Evolutionary conservation across 805 yeast genomes (phyloP).

Genomic region (Teunomyces funiuensis): DNA sequence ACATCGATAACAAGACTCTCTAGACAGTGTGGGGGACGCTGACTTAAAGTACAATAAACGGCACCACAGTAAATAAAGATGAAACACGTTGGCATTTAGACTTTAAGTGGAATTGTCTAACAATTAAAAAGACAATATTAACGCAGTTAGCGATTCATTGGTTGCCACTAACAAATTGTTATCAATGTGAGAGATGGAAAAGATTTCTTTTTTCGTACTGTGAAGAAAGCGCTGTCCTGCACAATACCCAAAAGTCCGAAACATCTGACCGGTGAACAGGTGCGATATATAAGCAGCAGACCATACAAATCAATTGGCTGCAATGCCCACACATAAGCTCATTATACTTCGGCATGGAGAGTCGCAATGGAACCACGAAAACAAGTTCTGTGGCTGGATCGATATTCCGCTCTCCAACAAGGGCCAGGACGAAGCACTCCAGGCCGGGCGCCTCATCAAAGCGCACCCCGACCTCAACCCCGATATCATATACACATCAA

Average conservation of each 20-base stretch:
- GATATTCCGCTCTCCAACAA: conserved; percentile 39
- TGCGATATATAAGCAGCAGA: background rate
- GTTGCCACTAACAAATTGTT: too few relatives aligned
- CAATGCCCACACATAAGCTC: conserved; percentile 27
- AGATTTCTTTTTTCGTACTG: background rate
- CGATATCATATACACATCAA: conserved; percentile 37
- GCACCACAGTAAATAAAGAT: too few relatives aligned
- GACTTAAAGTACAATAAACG: too few relatives aligned
- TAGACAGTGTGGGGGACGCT: conserved; percentile 1
- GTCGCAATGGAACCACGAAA: conserved; percentile 43
- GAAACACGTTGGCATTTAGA: too few relatives aligned
- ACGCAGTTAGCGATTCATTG: too few relatives aligned
- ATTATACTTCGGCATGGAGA: conserved; percentile 47
- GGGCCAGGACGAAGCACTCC: conserved; percentile 38
- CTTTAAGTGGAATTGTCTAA: too few relatives aligned
- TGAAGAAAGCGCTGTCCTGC: background rate
- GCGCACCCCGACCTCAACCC: conserved; percentile 27
- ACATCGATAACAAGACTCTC: conserved; percentile 1
- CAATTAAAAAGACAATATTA: too few relatives aligned
- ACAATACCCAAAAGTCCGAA: background rate
- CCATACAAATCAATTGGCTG: background rate
- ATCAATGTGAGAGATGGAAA: background rate
- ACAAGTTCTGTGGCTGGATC: conserved; percentile 47
- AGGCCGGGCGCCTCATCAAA: conserved; percentile 38
- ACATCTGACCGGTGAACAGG: background rate